Percentiles rank a stretch among this genome's conserved stretches.
Conservation (phyloP, 2,329 filamentous ascomycete species). For the Ophioceras dolichostomum region DNA sequence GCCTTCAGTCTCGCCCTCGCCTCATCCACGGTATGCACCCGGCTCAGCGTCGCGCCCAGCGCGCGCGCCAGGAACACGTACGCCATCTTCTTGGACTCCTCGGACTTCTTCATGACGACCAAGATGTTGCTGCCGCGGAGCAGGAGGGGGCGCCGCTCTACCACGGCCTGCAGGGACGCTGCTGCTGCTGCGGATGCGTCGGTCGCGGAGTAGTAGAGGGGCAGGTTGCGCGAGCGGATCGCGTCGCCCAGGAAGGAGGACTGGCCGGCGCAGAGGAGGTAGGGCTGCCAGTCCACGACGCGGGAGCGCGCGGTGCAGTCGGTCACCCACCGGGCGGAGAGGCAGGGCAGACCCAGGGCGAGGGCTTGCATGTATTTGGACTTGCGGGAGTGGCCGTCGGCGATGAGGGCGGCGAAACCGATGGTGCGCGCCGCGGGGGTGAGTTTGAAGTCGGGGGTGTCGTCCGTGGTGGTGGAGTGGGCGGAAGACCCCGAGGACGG, state of each 20-base stretch:
- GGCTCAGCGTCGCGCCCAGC: slow-evolving; percentile 59
- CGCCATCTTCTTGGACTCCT: slow-evolving; percentile 51
- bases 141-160: slow-evolving; percentile 49
- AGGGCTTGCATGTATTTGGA: slow-evolving; percentile 92
- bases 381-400: slow-evolving; percentile 74
- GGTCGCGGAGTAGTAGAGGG: slow-evolving; percentile 49
- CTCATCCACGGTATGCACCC: slow-evolving; percentile 52
- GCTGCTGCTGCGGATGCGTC: no score
- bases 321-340: slow-evolving; percentile 70
- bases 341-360: slow-evolving; percentile 75
- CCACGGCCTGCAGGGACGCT: slow-evolving; percentile 44
- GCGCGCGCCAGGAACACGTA: slow-evolving; percentile 74
- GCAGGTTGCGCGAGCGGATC: slow-evolving; percentile 60
- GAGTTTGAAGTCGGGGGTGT: slow-evolving; percentile 37
- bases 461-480: slow-evolving; percentile 9
- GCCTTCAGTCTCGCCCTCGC: slow-evolving; percentile 47
- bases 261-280: slow-evolving; percentile 75
- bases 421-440: slow-evolving; percentile 34
- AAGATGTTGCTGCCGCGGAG: slow-evolving; percentile 56
- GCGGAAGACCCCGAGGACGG: no score
- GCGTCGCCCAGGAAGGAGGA: slow-evolving; percentile 67
- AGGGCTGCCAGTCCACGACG: slow-evolving; percentile 65
- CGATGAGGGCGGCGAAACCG: slow-evolving; percentile 76
- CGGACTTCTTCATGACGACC: slow-evolving; percentile 56
- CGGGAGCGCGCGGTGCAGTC: slow-evolving; percentile 51